Evolutionary conservation across 352 stramenopile genomes (phyloP), one percentile per base, ranked within the genome.

Genomic region (Phytophthora europaea): DNA sequence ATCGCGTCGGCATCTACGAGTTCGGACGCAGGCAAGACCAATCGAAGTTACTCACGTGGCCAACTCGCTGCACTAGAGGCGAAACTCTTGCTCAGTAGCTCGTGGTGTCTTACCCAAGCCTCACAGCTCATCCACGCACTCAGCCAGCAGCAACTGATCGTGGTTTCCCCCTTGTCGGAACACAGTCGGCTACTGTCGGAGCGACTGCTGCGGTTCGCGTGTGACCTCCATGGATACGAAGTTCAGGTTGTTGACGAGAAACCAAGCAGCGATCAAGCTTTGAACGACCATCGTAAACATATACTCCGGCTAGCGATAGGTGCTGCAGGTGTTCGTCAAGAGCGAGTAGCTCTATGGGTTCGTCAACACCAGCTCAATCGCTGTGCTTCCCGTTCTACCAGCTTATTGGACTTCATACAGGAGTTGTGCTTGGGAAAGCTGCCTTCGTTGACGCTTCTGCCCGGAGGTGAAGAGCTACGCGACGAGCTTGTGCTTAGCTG

Each of bases 71-170:
- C 34, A 0, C 5, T 72, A 20, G 69, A 80, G 45, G 62, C 40
- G 53, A 75, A 71, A 16, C 20, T 88, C 0, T 20, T 84, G 20
- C 65, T 85, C 13, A 71, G 70, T 2, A 83, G 67, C n/a, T 75
- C 79, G 1, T 77, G 65, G 36, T 68, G 78, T 15, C 70, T 86
- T n/a, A 77, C 52, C 10, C 81, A 84, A 56, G 59, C 22, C 12
- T 59, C 77, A n/a, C 81, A 88, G 33, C 43, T 88, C 16, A 31
- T 82, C 4, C 76, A 86, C 45, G 79, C 79, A 4, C 48, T 88
- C 8, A 76, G 67, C 33, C 61, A 67, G 23, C 65, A 80, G 10
- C 67, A 77, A 12, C 40, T 82, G 3, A 13, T 86, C 4, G 48
- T 86, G 7, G 43, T 88, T 16, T 83, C 66, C 3, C 54, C 76